Evolutionary conservation across 345 rosid genomes (phyloP).

Genomic region (Gossypium anomalum): DNA sequence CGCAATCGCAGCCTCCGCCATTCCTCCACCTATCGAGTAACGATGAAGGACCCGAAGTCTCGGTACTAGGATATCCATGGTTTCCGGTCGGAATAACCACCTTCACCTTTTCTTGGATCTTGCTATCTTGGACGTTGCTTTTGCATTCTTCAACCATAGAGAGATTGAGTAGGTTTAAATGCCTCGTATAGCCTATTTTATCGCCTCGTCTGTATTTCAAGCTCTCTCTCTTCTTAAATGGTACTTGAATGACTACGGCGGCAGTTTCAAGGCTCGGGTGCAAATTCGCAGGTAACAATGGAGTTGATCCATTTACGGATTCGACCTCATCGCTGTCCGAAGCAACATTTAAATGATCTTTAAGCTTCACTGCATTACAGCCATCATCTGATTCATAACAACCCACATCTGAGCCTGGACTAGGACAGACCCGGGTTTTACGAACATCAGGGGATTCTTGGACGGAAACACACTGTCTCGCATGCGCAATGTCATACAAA

Average conservation of each 20-base stretch:
- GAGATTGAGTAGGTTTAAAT: constrained; percentile 36
- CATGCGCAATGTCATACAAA: constrained; percentile 58
- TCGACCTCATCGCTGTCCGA: constrained; percentile 26
- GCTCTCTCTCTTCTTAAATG: constrained; percentile 69
- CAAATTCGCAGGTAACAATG: constrained; percentile 37
- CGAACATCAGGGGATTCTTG: constrained; percentile 32
- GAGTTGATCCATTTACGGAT: constrained; percentile 41
- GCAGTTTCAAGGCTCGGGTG: constrained; percentile 73
- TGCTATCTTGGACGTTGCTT: constrained; percentile 22
- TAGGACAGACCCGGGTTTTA: constrained; percentile 26
- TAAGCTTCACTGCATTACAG: constrained; percentile 34
- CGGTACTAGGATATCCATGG: constrained; percentile 65
- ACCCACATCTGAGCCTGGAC: constrained; percentile 32
- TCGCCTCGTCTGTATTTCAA: constrained; percentile 46
- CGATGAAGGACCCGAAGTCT: constrained; percentile 63
- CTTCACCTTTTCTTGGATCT: constrained; percentile 37
- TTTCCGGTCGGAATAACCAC: constrained; percentile 76
- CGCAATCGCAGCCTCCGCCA: constrained; percentile 96
- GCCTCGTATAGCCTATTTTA: constrained; percentile 24
- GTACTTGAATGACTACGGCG: constrained; percentile 59
- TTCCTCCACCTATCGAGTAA: constrained; percentile 83
- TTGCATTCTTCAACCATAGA: constrained; percentile 35
- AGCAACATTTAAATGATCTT: constrained; percentile 33
- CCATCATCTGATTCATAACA: constrained; percentile 24
- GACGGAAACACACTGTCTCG: constrained; percentile 34